Evolutionary conservation across 139 green algal genomes (phyloP), one percentile per base, ranked within the genome.

Genomic region (Chlamydomonas incerta): DNA sequence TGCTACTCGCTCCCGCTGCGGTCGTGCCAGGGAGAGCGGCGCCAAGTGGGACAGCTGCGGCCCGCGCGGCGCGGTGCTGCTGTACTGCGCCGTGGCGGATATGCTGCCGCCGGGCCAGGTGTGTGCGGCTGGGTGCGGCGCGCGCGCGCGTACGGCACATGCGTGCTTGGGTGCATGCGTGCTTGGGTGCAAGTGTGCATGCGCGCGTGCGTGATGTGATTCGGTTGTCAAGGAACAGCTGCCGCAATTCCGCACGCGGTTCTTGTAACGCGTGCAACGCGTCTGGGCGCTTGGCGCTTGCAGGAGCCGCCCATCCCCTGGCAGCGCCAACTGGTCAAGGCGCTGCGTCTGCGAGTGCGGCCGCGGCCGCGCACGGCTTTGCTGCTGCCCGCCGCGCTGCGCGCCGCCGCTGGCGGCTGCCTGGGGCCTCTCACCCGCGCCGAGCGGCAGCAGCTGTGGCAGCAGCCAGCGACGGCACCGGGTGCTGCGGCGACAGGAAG

Each of bases 31-130:
- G 2, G 79, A 85, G 63, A 69, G 47, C 20, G 46, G 65, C 21
- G 65, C 66, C 47, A 85, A 85, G 68, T 85, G 79, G 79, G 79
- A 85, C 66, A 76, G 37, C 46, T 74, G 60, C 47, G 35, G 37
- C 13, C n/a, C 31, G 31, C 65, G 79, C 2, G 46, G 66, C 37
- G 47, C 50, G 21, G 79, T 85, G n/a, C 63, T 85, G 46, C 31
- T 75, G 66, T 85, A 85, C 66, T 68, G 47, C 31, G 79, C 79
- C 0, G 79, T 85, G 47, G 79, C 79, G 20, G 79, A 85, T 66
- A 75, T 85, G 79, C 11, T 75, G 47, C 79, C 79, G 23, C 79
- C 79, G 21, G n/a, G 57, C 24, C 55, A 23, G 79, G 79, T 85
- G 46, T 5, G n/a, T n/a, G n/a, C n/a, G n/a, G n/a, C n/a, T n/a